A percentile compares a stretch with the other conserved stretches of the same genome.
phyloP scores from a whole-genome alignment of 1,139 yeast species.

The Diutina ranongensis region DNA sequence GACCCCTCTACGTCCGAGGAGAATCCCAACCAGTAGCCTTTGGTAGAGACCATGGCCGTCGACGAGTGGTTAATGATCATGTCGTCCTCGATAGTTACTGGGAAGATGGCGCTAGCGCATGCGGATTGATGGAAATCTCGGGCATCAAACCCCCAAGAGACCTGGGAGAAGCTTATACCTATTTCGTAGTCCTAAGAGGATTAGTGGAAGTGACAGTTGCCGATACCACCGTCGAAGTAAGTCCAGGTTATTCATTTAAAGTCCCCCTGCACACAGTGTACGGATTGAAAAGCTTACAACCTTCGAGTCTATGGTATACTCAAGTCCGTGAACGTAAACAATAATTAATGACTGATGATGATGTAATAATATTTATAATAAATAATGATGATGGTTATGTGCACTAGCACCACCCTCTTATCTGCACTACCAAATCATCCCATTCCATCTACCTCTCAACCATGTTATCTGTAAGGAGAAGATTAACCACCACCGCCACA shows the following conservation, averaged over 20 bases:
- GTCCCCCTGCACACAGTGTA: not conserved
- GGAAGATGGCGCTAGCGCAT: conserved; percentile 1
- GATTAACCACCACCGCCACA: conserved; percentile 7
- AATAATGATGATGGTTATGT: no score
- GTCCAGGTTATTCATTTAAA: not conserved
- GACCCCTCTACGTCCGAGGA: not conserved
- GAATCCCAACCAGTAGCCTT: not conserved
- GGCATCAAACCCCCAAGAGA: conserved; percentile 3
- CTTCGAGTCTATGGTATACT: not conserved
- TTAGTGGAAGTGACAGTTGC: not conserved
- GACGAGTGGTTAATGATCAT: not conserved
- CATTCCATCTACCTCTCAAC: no score
- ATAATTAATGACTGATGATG: not conserved
- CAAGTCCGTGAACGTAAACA: not conserved
- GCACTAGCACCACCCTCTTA: no score
- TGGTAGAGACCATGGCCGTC: not conserved
- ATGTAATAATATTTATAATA: no score
- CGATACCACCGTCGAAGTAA: not conserved
- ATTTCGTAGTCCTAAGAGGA: not conserved
- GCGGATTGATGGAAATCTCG: conserved; percentile 3
- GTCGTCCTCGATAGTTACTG: not conserved
- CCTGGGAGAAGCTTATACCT: not conserved
- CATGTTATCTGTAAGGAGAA: no score
- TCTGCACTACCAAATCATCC: no score
- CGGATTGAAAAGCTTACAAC: not conserved